Conservation (phyloP, 352 stramenopile species). For the Pythium volutum region DNA sequence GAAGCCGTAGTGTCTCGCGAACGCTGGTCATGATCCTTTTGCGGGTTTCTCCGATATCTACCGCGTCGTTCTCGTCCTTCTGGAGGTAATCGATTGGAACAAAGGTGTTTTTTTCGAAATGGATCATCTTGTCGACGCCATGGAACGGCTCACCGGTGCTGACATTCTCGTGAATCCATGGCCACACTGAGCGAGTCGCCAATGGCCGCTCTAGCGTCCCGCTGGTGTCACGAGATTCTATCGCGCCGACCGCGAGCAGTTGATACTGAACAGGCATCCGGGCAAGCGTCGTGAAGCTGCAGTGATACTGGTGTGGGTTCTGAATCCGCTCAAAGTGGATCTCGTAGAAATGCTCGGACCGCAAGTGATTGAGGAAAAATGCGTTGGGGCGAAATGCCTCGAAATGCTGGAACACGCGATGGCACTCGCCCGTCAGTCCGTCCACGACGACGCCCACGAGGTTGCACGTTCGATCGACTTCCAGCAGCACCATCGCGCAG, state of each 20-base stretch:
- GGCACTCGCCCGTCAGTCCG: conserved; percentile 38
- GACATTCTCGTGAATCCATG: conserved; percentile 25
- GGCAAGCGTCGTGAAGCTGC: conserved; percentile 48
- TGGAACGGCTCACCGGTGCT: conserved; percentile 14
- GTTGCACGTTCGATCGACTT: conserved; percentile 54
- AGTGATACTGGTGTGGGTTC: conserved; percentile 28
- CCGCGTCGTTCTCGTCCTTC: neutral
- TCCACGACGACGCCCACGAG: conserved; percentile 57
- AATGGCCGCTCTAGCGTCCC: neutral
- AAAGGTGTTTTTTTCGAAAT: conserved; percentile 33
- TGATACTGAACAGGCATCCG: conserved; percentile 32
- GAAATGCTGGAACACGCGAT: conserved; percentile 53
- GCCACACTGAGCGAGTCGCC: conserved; percentile 1
- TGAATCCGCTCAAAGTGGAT: conserved; percentile 46
- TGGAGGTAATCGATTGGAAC: neutral
- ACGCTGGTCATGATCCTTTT: conserved; percentile 32
- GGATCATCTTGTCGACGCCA: conserved; percentile 23
- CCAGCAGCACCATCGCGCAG: conserved; percentile 58
- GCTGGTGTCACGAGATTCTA: neutral
- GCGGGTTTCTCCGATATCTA: neutral
- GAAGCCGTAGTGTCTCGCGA: conserved; percentile 45
- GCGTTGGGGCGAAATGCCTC: conserved; percentile 38
- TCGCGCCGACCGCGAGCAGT: conserved; percentile 25
- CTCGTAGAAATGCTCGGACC: conserved; percentile 53
- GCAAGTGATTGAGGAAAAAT: conserved; percentile 66